Percentiles rank a stretch among this genome's conserved stretches.
Evolutionary conservation across 2,329 filamentous ascomycete genomes (phyloP).

Genomic region (Paraphaeosphaeria sporulosa): DNA sequence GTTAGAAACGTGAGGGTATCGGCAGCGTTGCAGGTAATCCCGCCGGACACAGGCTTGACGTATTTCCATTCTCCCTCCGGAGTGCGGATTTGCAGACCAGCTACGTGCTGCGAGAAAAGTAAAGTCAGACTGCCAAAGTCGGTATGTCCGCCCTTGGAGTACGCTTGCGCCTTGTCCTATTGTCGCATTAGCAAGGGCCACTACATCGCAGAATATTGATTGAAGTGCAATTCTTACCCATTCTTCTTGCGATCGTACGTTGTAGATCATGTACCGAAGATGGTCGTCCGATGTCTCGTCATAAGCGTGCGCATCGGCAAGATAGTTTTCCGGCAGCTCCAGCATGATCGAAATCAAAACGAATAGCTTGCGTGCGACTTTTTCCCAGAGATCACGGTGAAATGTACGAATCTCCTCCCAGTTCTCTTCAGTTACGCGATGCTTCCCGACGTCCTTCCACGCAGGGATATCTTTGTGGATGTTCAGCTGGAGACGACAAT

Average conservation of each 20-base stretch:
- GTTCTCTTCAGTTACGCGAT: slow-evolving; percentile 33
- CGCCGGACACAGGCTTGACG: slow-evolving; percentile 45
- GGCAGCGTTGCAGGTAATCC: slow-evolving; percentile 48
- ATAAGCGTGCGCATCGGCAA: slow-evolving; percentile 64
- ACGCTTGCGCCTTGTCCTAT: slow-evolving; percentile 45
- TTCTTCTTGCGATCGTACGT: slow-evolving; percentile 55
- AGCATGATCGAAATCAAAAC: slow-evolving; percentile 65
- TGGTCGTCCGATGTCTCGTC: slow-evolving; percentile 66
- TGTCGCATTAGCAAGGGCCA: not conserved
- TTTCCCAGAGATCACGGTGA: slow-evolving; percentile 38
- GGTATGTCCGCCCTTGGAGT: slow-evolving; percentile 58
- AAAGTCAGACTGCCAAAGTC: slow-evolving; percentile 63
- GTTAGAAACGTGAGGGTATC: slow-evolving; percentile 47
- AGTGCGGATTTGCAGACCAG: slow-evolving; percentile 59
- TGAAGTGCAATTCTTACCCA: slow-evolving; percentile 21
- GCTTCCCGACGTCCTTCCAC: slow-evolving; percentile 37
- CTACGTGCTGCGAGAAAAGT: slow-evolving; percentile 64
- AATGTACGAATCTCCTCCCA: slow-evolving; percentile 35
- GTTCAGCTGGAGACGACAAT: slow-evolving; percentile 32
- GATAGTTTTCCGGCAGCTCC: slow-evolving; percentile 64
- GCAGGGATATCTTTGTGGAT: slow-evolving; percentile 40
- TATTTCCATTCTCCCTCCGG: slow-evolving; percentile 47
- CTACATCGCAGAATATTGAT: not conserved
- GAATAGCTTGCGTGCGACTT: slow-evolving; percentile 54
- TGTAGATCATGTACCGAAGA: slow-evolving; percentile 67